Conservation (phyloP, 2,329 filamentous ascomycete genomes). For the Monosporascus ibericus region DNA sequence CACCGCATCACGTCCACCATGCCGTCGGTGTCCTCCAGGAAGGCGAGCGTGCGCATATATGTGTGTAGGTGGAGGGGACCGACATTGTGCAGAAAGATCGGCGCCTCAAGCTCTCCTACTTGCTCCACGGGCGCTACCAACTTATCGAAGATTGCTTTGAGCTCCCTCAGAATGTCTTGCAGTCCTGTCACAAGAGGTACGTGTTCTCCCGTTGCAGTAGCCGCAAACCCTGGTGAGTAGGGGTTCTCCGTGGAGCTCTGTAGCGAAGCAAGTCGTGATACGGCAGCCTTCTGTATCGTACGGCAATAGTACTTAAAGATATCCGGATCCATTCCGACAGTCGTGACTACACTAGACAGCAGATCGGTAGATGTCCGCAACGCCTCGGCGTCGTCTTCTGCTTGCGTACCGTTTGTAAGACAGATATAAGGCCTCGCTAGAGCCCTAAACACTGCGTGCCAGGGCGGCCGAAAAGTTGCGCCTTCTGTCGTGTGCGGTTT, state of each 20-base stretch:
- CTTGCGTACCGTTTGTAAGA: constrained; percentile 17
- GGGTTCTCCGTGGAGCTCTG: not conserved
- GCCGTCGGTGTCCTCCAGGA: constrained; percentile 51
- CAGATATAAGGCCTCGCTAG: constrained; percentile 29
- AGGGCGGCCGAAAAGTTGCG: constrained; percentile 31
- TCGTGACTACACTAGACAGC: constrained; percentile 20
- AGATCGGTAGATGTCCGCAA: constrained; percentile 27
- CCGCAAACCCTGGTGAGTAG: not conserved
- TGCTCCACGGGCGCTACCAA: constrained; percentile 20
- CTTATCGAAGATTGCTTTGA: constrained; percentile 13
- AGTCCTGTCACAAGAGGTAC: constrained; percentile 7
- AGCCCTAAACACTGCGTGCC: constrained; percentile 35
- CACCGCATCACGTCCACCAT: constrained; percentile 54
- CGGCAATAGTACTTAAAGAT: constrained; percentile 32
- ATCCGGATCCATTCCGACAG: constrained; percentile 26
- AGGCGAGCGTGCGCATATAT: constrained; percentile 59
- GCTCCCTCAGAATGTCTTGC: constrained; percentile 1
- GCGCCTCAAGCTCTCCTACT: constrained; percentile 13
- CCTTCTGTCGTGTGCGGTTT: constrained; percentile 17
- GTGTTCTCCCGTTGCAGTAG: not conserved
- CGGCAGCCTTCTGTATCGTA: constrained; percentile 24
- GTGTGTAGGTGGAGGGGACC: constrained; percentile 43
- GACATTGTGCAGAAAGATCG: constrained; percentile 35
- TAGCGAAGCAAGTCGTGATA: constrained; percentile 10
- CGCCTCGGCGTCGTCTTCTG: constrained; percentile 22